A percentile compares a stretch with the other conserved stretches of the same genome.
Conservation (phyloP, 2,329 filamentous ascomycete genomes). For the Calonectria ilicicola region DNA sequence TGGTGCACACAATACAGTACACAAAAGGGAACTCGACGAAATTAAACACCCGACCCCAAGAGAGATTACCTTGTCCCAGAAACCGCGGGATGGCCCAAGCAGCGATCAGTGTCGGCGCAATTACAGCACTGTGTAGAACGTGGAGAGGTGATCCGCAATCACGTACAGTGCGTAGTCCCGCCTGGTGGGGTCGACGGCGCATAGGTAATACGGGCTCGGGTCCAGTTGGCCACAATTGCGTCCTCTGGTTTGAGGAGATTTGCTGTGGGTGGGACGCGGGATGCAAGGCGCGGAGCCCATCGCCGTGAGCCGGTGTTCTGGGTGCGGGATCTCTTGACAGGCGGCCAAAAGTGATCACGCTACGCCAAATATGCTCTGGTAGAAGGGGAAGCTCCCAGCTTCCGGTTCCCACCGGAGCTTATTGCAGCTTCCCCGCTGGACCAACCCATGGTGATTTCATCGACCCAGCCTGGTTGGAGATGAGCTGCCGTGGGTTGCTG, state of each 20-base stretch:
- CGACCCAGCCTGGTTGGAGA: not conserved
- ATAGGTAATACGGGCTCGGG: constrained; percentile 29
- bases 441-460: constrained; percentile 25
- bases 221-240: constrained; percentile 26
- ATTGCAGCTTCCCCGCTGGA: constrained; percentile 31
- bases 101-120: constrained; percentile 38
- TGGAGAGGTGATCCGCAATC: constrained; percentile 14
- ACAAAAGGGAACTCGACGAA: constrained; percentile 43
- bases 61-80: constrained; percentile 45
- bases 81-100: constrained; percentile 23
- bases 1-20: constrained; percentile 16
- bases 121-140: constrained; percentile 25
- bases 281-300: constrained; percentile 38
- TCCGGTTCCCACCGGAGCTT: constrained; percentile 25
- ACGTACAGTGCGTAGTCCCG: constrained; percentile 42
- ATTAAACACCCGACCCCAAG: constrained; percentile 39
- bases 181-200: constrained; percentile 10
- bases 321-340: constrained; percentile 47
- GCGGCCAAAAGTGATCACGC: constrained; percentile 37
- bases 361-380: constrained; percentile 42
- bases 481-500: not conserved
- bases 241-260: constrained; percentile 38
- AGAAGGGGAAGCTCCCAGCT: constrained; percentile 23
- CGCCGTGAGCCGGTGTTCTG: constrained; percentile 45
- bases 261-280: constrained; percentile 39